phyloP scores from a whole-genome alignment of 768 basidiomycete genomes.

The Phylloporus scabripes region DNA sequence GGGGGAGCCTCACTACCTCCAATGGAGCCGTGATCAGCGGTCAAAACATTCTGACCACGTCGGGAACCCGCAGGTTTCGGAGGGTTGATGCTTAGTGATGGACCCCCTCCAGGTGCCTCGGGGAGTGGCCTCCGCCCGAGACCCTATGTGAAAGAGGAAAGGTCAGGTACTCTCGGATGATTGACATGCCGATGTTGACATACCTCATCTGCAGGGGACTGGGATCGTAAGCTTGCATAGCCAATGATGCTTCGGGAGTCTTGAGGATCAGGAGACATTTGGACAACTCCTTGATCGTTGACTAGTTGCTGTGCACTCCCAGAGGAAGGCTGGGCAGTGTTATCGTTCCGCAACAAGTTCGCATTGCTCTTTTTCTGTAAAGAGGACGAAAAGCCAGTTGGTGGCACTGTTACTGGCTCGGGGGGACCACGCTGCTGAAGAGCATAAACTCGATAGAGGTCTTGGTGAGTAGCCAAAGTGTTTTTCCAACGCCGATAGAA shows the following conservation, averaged over 20 bases:
- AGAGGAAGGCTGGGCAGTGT: background rate
- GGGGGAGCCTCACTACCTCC: conserved; percentile 8
- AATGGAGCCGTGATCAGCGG: too few relatives aligned
- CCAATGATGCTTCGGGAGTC: conserved; percentile 12
- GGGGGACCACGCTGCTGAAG: conserved; percentile 8
- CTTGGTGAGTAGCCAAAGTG: conserved; percentile 9
- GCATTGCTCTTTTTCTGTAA: conserved; percentile 13
- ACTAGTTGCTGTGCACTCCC: conserved; percentile 7
- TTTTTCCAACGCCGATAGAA: conserved; percentile 29
- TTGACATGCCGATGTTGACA: background rate
- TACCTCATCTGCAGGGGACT: conserved; percentile 18
- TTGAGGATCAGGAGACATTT: background rate
- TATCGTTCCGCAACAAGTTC: conserved; percentile 9
- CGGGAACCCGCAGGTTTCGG: too few relatives aligned
- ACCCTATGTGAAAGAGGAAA: background rate
- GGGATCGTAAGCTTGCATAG: background rate
- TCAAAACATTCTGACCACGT: too few relatives aligned
- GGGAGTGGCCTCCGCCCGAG: conserved; percentile 20
- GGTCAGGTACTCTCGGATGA: background rate
- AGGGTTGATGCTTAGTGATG: background rate
- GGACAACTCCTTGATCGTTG: background rate
- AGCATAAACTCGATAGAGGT: conserved; percentile 9
- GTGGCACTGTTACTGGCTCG: background rate
- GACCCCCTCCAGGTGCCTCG: conserved; percentile 15
- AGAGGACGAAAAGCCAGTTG: conserved; percentile 19